Conservation (phyloP, 495 filamentous ascomycete species). For the Neurospora sp. region DNA sequence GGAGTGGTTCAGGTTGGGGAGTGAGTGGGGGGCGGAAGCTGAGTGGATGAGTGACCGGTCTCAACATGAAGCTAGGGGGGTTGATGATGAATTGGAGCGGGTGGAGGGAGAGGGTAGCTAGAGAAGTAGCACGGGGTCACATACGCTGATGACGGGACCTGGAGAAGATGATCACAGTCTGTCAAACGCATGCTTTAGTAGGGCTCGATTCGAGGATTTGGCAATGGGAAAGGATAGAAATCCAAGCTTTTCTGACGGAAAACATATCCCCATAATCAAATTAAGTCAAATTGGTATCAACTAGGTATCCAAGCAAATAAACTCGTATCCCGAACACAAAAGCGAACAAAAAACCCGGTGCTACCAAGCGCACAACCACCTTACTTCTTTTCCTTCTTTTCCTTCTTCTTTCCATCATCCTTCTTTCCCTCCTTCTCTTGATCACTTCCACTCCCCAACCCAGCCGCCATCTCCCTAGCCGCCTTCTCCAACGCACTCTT, state of each 20-base stretch:
- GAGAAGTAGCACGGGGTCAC: not conserved
- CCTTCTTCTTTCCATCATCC: not conserved
- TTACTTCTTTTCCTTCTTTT: not conserved
- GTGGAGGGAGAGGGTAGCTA: too few relatives aligned
- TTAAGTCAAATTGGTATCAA: not conserved
- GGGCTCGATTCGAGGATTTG: not conserved
- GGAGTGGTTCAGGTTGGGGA: too few relatives aligned
- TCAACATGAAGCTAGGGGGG: too few relatives aligned
- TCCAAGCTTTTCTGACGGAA: not conserved
- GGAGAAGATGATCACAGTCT: not conserved
- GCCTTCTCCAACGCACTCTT: constrained; percentile 15
- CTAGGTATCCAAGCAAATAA: not conserved
- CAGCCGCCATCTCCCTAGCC: not conserved
- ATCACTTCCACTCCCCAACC: not conserved
- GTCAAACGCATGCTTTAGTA: not conserved
- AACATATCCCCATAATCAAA: not conserved
- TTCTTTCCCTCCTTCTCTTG: not conserved
- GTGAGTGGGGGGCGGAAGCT: too few relatives aligned
- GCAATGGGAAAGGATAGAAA: not conserved
- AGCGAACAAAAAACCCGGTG: not conserved
- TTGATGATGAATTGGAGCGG: too few relatives aligned
- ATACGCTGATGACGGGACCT: too few relatives aligned
- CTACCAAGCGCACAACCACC: not conserved
- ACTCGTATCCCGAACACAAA: not conserved
- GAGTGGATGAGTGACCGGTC: too few relatives aligned